Evolutionary conservation across 1,139 yeast species (phyloP).

Genomic region (Yamadazyma epiphylla): DNA sequence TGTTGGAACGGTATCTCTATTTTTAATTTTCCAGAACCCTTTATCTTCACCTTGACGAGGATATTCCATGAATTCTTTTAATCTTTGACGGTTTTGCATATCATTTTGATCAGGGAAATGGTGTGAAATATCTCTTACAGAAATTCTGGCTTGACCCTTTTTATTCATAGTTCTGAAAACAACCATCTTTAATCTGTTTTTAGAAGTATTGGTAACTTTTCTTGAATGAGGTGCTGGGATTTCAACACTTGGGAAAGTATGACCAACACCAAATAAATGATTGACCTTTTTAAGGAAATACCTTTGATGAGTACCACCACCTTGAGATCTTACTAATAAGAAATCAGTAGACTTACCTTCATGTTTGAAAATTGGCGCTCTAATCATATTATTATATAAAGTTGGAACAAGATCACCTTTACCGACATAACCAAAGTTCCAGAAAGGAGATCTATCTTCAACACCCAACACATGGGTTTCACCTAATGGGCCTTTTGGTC

Average conservation of each 20-base stretch:
- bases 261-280: constrained; percentile 84
- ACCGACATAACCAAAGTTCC: constrained; percentile 98
- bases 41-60: constrained; percentile 94
- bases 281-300: constrained; percentile 60
- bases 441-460: constrained; percentile 94
- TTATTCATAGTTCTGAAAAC: constrained; percentile 85
- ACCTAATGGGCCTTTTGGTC: constrained; percentile 89
- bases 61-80: constrained; percentile 97
- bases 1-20: constrained; percentile 60
- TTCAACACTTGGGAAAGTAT: constrained; percentile 87
- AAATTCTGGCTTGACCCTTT: constrained; percentile 67
- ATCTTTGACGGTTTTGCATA: constrained; percentile 92
- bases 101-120: constrained; percentile 98
- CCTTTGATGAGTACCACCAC: constrained; percentile 54
- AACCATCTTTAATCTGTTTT: constrained; percentile 88
- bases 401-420: constrained; percentile 95
- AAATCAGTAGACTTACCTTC: constrained; percentile 79
- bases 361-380: constrained; percentile 94
- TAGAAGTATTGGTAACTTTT: constrained; percentile 89
- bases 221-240: constrained; percentile 98
- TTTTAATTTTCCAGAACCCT: constrained; percentile 91
- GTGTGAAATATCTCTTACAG: constrained; percentile 82
- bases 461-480: constrained; percentile 95
- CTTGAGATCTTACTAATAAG: constrained; percentile 72
- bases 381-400: constrained; percentile 79